Evolutionary conservation across 306 rosid genomes (phyloP).

Genomic region (Quillaja saponaria): DNA sequence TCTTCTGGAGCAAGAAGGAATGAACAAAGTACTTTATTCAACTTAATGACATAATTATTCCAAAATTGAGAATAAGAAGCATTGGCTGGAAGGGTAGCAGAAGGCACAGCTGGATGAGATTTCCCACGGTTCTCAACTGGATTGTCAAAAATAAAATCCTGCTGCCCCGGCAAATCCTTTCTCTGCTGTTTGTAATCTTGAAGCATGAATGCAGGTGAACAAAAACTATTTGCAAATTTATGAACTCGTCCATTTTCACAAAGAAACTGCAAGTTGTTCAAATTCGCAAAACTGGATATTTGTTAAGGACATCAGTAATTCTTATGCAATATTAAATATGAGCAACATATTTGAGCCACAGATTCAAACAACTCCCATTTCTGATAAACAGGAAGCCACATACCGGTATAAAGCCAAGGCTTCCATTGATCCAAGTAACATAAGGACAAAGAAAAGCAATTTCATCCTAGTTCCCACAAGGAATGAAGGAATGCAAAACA

Average conservation of each 20-base stretch:
- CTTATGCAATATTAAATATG: too few relatives aligned
- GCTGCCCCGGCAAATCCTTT: conserved; percentile 42
- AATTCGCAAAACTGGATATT: conserved; percentile 68
- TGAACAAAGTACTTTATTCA: conserved; percentile 83
- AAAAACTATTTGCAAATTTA: conserved; percentile 92
- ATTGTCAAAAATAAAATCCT: conserved; percentile 35
- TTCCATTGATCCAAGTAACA: too few relatives aligned
- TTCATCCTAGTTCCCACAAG: too few relatives aligned
- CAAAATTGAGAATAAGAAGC: conserved; percentile 61
- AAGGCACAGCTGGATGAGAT: conserved; percentile 38
- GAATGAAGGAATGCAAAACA: too few relatives aligned
- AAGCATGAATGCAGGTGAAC: conserved; percentile 87
- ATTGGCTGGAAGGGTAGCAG: conserved; percentile 38
- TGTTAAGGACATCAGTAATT: conserved; percentile 63
- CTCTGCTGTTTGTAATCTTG: conserved; percentile 64
- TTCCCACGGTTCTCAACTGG: conserved; percentile 39
- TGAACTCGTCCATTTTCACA: conserved; percentile 93
- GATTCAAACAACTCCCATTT: too few relatives aligned
- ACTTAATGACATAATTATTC: conserved; percentile 64
- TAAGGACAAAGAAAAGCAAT: too few relatives aligned
- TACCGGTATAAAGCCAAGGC: too few relatives aligned
- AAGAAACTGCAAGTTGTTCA: conserved; percentile 80
- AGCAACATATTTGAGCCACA: too few relatives aligned
- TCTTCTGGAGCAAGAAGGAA: conserved; percentile 71
- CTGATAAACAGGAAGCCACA: too few relatives aligned